Evolutionary conservation across 2,329 filamentous ascomycete species (phyloP), one percentile per base, ranked within the genome.

Genomic region (Colletotrichum spaethianum): DNA sequence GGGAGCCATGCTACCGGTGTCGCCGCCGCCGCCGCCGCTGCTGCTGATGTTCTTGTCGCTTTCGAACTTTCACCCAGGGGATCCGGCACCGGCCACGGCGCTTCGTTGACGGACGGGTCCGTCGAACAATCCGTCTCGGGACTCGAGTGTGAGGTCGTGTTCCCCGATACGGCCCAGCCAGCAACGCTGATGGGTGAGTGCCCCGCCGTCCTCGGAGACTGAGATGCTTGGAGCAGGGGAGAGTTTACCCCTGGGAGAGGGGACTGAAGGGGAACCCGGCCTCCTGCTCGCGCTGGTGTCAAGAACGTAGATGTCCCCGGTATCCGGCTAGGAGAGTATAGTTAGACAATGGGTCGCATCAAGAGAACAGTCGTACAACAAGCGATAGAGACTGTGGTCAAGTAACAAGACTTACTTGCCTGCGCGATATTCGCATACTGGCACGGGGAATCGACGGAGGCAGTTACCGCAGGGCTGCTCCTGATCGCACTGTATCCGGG

Each of bases 401-500:
- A 28, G 18, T 16, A 36, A 71, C 77, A 68, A 7, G 48, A 74
- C 75, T 74, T 66, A 80, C 79, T 75, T 78, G 40, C 63, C 73
- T 18, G 73, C 69, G 20, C 76, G 81, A 74, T 89, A 89, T 74
- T 87, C 83, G 76, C 87, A 89, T 8, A 80, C 75, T 0, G 87
- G 87, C 63, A 84, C 85, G 0, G 87, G 87, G 72, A 87, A 89
- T 38, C 87, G 82, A 46, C 87, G 84, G 31, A 83, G 79, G 74
- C 87, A 89, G 75, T 89, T 88, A 53, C 83, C 84, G 78, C 87
- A 89, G 18, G 87, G 87, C 38, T 87, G 86, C 33, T 84, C 83
- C 75, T 88, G 86, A 74, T 88, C 87, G 76, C 87, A 89, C 87
- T 89, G 73, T 31, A 44, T 46, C 23, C 44, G 12, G 11, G 36